phyloP scores from a whole-genome alignment of 1,284 basidiomycete species.

The Coniferiporia weirii region DNA sequence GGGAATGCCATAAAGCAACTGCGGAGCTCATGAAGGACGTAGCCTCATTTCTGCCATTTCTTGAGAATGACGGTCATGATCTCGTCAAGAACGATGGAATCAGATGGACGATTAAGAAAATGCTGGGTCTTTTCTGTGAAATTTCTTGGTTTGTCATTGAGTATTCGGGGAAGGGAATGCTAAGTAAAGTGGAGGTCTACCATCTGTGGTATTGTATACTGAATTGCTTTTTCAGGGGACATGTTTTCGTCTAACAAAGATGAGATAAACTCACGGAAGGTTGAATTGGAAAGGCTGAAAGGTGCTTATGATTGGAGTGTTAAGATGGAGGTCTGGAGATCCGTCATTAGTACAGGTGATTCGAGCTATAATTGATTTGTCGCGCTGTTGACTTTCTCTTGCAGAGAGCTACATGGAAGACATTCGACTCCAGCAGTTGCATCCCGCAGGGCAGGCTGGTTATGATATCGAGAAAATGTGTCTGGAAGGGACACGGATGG shows the following conservation, averaged over 20 bases:
- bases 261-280: background rate
- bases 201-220: background rate
- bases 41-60: background rate
- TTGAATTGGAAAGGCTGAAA: background rate
- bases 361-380: background rate
- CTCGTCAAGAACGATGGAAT: background rate
- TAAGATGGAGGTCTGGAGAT: background rate
- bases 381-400: background rate
- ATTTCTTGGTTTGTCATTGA: background rate
- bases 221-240: background rate
- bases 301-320: background rate
- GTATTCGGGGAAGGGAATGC: background rate
- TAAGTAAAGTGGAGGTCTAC: background rate
- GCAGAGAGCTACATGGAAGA: background rate
- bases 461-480: background rate
- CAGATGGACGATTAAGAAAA: background rate
- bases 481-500: slow-evolving; percentile 1
- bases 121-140: background rate
- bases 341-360: background rate
- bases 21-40: background rate
- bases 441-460: background rate
- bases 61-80: background rate
- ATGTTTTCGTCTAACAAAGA: background rate
- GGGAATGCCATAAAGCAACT: background rate
- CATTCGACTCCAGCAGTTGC: background rate